Conservation (phyloP, 1,139 yeast genomes). For the Candida smagusa region DNA sequence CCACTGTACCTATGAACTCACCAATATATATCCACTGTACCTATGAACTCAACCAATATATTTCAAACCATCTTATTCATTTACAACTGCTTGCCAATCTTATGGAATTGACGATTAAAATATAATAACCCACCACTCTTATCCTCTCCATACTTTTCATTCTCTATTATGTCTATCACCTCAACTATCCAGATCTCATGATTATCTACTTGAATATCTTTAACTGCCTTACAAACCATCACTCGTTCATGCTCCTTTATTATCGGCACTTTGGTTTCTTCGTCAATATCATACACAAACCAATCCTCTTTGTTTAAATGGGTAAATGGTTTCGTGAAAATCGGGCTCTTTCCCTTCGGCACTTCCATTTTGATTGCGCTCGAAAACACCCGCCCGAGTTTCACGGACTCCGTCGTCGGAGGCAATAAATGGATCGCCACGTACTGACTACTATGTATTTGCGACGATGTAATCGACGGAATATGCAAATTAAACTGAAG, state of each 20-base stretch:
- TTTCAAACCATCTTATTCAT: too few species aligned
- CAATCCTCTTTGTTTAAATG: constrained; percentile 25
- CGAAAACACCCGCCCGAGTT: constrained; percentile 58
- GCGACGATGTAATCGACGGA: constrained; percentile 73
- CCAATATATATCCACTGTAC: too few species aligned
- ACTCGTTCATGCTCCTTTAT: constrained; percentile 58
- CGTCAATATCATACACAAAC: constrained; percentile 18
- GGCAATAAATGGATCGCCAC: constrained; percentile 77
- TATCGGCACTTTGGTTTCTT: constrained; percentile 49
- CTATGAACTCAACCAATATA: too few species aligned
- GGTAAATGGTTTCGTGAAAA: constrained; percentile 50
- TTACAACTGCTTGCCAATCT: constrained; percentile 36
- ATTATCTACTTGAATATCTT: constrained; percentile 60
- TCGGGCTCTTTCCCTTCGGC: constrained; percentile 12
- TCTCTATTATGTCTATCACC: constrained; percentile 52
- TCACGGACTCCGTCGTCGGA: constrained; percentile 51
- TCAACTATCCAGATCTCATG: constrained; percentile 88
- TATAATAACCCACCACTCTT: constrained; percentile 62
- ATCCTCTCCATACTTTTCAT: constrained; percentile 16
- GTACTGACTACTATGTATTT: constrained; percentile 50
- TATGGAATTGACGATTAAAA: constrained; percentile 59
- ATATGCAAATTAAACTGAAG: constrained; percentile 78
- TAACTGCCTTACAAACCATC: constrained; percentile 57
- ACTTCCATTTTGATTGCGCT: constrained; percentile 44
- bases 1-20: too few species aligned